Percentiles rank a stretch among this genome's conserved stretches.
phyloP scores from a whole-genome alignment of 495 filamentous ascomycete genomes.

The Penicillium lividum region DNA sequence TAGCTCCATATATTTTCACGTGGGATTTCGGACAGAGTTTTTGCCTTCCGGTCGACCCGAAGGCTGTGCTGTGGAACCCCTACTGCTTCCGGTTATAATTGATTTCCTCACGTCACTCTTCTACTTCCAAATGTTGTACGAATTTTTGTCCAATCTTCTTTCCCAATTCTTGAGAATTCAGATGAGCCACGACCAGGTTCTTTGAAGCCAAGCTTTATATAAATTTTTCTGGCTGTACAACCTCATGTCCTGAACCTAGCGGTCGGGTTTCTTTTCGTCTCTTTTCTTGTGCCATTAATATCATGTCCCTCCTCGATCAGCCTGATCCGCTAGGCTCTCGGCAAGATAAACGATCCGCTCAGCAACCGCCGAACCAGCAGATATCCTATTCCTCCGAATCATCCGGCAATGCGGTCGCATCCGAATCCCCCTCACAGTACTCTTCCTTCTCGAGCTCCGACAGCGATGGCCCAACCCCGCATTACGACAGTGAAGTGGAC shows the following conservation, averaged over 20 bases:
- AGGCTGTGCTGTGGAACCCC: slow-evolving; percentile 42
- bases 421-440: slow-evolving; percentile 28
- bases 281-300: neutral
- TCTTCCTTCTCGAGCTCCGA: slow-evolving; percentile 40
- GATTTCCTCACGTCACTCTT: neutral
- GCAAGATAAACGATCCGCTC: neutral
- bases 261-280: neutral
- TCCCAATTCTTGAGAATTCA: neutral
- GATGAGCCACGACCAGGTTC: neutral
- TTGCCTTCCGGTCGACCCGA: slow-evolving; percentile 30
- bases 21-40: slow-evolving; percentile 8
- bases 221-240: neutral
- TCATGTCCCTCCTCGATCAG: slow-evolving; percentile 15
- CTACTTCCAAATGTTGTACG: neutral
- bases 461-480: slow-evolving; percentile 33
- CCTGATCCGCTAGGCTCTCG: slow-evolving; percentile 6
- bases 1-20: neutral
- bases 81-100: slow-evolving; percentile 16
- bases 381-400: slow-evolving; percentile 26
- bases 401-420: slow-evolving; percentile 21
- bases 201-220: neutral
- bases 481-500: slow-evolving; percentile 24
- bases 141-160: too few relatives aligned
- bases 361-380: slow-evolving; percentile 9
- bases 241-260: slow-evolving; percentile 6